phyloP scores from a whole-genome alignment of 371 early-diverging fungal genomes.

The Lichtheimia hyalospora region DNA sequence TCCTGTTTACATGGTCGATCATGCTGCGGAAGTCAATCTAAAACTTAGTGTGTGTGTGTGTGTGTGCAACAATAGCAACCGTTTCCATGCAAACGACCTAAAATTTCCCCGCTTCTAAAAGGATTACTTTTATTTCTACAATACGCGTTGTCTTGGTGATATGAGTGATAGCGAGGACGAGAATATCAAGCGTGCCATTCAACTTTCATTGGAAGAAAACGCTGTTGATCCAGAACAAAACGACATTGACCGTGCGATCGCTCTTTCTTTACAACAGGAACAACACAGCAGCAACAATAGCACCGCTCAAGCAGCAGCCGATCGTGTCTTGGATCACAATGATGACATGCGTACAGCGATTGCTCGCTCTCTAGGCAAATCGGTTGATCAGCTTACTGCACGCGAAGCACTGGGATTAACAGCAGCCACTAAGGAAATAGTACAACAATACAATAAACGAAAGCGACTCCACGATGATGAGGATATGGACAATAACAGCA shows the following conservation, averaged over 20 bases:
- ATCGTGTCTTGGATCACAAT: conserved; percentile 7
- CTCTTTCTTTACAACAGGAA: neutral
- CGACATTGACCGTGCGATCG: neutral
- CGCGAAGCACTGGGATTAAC: conserved; percentile 26
- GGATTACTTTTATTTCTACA: no score
- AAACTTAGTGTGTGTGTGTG: no score
- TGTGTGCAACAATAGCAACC: no score
- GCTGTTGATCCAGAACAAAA: neutral
- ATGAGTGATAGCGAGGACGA: neutral
- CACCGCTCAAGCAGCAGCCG: neutral
- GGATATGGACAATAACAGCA: neutral
- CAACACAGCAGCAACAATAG: no score
- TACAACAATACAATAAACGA: conserved; percentile 15
- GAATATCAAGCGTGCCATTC: neutral
- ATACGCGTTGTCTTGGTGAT: no score
- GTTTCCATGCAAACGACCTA: no score
- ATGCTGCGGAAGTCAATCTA: no score
- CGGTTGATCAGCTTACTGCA: conserved; percentile 39
- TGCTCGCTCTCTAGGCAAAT: conserved; percentile 42
- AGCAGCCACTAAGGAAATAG: neutral
- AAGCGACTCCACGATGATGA: conserved; percentile 1
- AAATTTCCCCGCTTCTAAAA: no score
- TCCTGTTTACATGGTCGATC: no score
- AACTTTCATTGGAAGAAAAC: neutral
- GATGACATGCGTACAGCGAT: conserved; percentile 32